Evolutionary conservation across 352 stramenopile genomes (phyloP).

Genomic region (Blastocystis hominis): DNA sequence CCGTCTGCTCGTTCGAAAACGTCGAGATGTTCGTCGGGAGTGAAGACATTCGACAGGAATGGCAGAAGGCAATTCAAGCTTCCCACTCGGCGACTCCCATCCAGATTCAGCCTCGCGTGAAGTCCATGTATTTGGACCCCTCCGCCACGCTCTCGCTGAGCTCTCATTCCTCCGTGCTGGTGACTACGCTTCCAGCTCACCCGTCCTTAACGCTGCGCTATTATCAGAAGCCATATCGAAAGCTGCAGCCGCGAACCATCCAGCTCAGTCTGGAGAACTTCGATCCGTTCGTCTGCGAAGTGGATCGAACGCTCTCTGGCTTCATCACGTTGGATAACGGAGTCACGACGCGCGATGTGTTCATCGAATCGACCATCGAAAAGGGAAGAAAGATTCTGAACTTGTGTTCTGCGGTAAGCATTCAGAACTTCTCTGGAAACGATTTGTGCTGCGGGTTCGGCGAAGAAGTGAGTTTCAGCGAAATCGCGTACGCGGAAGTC

Average conservation of each 20-base stretch:
- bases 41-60: neutral
- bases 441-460: slow-evolving; percentile 18
- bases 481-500: slow-evolving; percentile 26
- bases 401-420: neutral
- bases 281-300: neutral
- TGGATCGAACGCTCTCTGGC: neutral
- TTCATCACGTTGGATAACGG: neutral
- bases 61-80: neutral
- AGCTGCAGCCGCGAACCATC: neutral
- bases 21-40: neutral
- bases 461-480: neutral
- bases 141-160: neutral
- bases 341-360: neutral
- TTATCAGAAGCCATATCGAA: slow-evolving; percentile 24
- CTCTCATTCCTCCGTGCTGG: neutral
- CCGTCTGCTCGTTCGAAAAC: neutral
- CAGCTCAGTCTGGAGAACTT: neutral
- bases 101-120: neutral
- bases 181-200: slow-evolving; percentile 49
- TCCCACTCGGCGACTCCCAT: neutral
- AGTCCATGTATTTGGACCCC: neutral
- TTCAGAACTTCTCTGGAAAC: neutral
- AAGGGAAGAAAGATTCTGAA: slow-evolving; percentile 32
- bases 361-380: slow-evolving; percentile 26
- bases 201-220: slow-evolving; percentile 32